These are phyloP conservation scores for Proliferodiscus dingleyae DNA, from an alignment of 2,329 filamentous ascomycete genomes.

Conservation along the genomic window DNA sequence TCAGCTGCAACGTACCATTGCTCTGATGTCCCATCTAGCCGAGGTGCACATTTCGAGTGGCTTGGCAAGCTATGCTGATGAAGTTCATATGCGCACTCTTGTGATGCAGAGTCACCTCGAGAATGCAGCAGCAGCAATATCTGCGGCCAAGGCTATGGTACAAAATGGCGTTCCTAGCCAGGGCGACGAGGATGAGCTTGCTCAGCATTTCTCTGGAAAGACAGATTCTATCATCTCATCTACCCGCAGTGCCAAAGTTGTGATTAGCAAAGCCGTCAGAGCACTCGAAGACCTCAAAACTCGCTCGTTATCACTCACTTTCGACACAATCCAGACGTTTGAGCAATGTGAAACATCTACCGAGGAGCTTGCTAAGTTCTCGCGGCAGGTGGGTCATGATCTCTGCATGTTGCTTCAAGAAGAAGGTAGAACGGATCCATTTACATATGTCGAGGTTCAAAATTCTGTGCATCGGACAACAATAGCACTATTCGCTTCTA, in stretches of 20 bases:
- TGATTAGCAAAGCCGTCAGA: conserved; percentile 71
- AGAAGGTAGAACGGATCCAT: conserved; percentile 64
- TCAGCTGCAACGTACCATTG: conserved; percentile 78
- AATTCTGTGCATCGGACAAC: conserved; percentile 55
- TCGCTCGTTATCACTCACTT: conserved; percentile 67
- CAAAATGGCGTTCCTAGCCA: conserved; percentile 55
- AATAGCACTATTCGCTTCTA: conserved; percentile 44
- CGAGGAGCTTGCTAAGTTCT: conserved; percentile 59
- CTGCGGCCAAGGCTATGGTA: conserved; percentile 59
- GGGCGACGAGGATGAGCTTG: conserved; percentile 62
- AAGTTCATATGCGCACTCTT: conserved; percentile 70
- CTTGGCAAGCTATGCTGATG: conserved; percentile 70
- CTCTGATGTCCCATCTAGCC: conserved; percentile 79
- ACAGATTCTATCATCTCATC: conserved; percentile 68
- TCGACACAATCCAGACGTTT: conserved; percentile 64
- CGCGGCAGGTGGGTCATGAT: conserved; percentile 59
- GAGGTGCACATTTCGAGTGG: conserved; percentile 71
- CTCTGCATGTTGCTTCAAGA: conserved; percentile 64
- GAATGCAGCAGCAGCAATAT: conserved; percentile 64
- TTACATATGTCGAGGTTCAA: conserved; percentile 63
- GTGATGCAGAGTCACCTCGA: conserved; percentile 80
- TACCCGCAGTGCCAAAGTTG: conserved; percentile 77
- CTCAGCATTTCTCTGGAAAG: conserved; percentile 63
- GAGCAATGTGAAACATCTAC: conserved; percentile 63
- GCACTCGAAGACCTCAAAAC: conserved; percentile 73